Percentiles rank a stretch among this genome's conserved stretches.
These are phyloP conservation scores for Dipodascopsis uninucleata DNA, from an alignment of 805 yeast species.

Conservation along the genomic window DNA sequence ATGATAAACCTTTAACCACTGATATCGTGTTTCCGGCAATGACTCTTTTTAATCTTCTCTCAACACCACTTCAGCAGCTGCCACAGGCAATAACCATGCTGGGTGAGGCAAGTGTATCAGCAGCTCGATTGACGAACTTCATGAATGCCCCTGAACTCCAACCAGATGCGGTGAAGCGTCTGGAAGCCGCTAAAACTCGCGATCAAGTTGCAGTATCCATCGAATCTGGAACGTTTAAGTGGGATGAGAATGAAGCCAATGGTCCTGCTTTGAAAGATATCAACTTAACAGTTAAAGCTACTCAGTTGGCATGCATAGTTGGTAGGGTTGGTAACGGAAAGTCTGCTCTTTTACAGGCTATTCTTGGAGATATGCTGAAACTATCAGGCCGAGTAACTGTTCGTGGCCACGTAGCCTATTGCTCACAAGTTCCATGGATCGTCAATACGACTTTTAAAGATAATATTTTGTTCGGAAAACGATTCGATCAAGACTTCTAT, in stretches of 20 bases:
- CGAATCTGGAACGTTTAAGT: slow-evolving; percentile 38
- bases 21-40: slow-evolving; percentile 86
- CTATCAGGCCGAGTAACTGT: slow-evolving; percentile 66
- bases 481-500: slow-evolving; percentile 75
- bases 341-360: slow-evolving; percentile 71
- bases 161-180: slow-evolving; percentile 58
- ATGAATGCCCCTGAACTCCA: slow-evolving; percentile 73
- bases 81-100: slow-evolving; percentile 84
- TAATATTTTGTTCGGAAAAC: slow-evolving; percentile 84
- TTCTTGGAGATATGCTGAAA: slow-evolving; percentile 78
- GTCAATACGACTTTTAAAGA: slow-evolving; percentile 91
- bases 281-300: slow-evolving; percentile 59
- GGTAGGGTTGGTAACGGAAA: slow-evolving; percentile 94
- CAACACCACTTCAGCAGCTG: slow-evolving; percentile 84
- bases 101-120: slow-evolving; percentile 70
- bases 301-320: slow-evolving; percentile 76
- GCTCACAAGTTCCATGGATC: slow-evolving; percentile 93
- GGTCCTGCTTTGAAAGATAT: slow-evolving; percentile 56
- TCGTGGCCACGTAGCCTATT: slow-evolving; percentile 80
- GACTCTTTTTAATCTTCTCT: slow-evolving; percentile 77
- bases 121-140: slow-evolving; percentile 61
- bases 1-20: slow-evolving; percentile 68
- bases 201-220: slow-evolving; percentile 58
- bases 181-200: slow-evolving; percentile 55
- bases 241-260: slow-evolving; percentile 73